Percentiles rank a stretch among this genome's conserved stretches.
Conservation (phyloP, 2,329 filamentous ascomycete genomes). For the Pestalotiopsis sp. region DNA sequence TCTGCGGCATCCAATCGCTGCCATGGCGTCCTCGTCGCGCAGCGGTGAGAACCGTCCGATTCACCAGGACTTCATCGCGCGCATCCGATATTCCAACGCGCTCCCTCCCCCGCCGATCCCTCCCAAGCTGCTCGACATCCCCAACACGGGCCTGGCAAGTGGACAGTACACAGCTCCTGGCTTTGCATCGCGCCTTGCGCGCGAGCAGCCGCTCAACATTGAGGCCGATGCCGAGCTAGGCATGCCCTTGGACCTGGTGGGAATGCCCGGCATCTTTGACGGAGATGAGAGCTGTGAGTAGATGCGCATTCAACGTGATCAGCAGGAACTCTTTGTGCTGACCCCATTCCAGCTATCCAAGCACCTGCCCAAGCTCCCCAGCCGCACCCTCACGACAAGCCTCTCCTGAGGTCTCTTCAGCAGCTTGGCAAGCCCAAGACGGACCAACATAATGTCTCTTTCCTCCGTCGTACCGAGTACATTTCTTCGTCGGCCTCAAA, state of each 20-base stretch:
- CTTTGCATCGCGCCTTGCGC: constrained; percentile 84
- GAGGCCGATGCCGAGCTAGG: constrained; percentile 97
- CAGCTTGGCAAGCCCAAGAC: constrained; percentile 83
- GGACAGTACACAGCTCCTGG: constrained; percentile 88
- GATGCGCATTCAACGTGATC: constrained; percentile 16
- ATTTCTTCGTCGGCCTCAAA: constrained; percentile 68
- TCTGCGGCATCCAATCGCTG: not conserved
- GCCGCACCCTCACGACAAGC: constrained; percentile 81
- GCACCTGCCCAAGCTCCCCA: constrained; percentile 70
- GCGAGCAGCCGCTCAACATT: constrained; percentile 93
- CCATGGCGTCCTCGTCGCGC: constrained; percentile 46
- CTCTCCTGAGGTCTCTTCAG: constrained; percentile 80
- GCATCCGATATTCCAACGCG: constrained; percentile 93
- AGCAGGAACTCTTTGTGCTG: constrained; percentile 9
- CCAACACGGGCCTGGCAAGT: constrained; percentile 84
- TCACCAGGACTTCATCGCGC: constrained; percentile 96
- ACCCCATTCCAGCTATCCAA: constrained; percentile 69
- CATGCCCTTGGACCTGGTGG: constrained; percentile 94
- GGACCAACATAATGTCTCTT: constrained; percentile 79
- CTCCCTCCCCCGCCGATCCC: constrained; percentile 92
- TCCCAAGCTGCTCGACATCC: constrained; percentile 95
- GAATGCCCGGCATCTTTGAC: constrained; percentile 92
- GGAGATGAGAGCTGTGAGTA: constrained; percentile 87
- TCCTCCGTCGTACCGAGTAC: constrained; percentile 94
- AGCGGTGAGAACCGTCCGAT: constrained; percentile 59